phyloP scores from a whole-genome alignment of 352 stramenopile genomes.

The Phytophthora boehmeriae region DNA sequence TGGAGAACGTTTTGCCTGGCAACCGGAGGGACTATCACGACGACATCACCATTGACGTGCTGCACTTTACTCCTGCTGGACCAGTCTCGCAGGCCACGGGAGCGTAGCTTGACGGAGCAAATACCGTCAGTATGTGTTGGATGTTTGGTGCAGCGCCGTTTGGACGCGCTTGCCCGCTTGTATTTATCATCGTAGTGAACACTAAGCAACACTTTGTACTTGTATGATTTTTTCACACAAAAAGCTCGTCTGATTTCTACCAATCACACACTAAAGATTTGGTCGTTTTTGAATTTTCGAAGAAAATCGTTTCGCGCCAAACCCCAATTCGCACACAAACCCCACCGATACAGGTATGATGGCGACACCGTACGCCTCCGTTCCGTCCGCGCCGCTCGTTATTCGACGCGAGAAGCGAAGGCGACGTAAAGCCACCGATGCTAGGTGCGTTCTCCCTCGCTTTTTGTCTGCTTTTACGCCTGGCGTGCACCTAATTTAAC shows the following conservation, averaged over 20 bases:
- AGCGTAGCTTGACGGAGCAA: constrained; percentile 11
- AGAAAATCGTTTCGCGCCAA: constrained; percentile 24
- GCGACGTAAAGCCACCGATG: constrained; percentile 35
- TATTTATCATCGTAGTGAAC: constrained; percentile 27
- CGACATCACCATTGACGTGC: constrained; percentile 75
- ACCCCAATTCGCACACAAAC: constrained; percentile 5
- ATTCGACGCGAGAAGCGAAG: constrained; percentile 64
- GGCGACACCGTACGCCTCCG: constrained; percentile 32
- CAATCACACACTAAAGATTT: constrained; percentile 4
- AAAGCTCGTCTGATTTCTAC: neutral
- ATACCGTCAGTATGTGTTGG: constrained; percentile 4
- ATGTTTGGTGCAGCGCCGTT: constrained; percentile 16
- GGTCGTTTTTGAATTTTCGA: constrained; percentile 36
- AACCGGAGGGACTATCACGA: constrained; percentile 73
- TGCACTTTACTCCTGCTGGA: constrained; percentile 57
- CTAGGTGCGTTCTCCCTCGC: constrained; percentile 34
- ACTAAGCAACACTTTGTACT: constrained; percentile 22
- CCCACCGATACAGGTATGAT: constrained; percentile 32
- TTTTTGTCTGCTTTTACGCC: too few relatives aligned
- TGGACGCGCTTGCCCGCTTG: constrained; percentile 2
- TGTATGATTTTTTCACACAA: constrained; percentile 7
- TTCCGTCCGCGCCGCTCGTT: constrained; percentile 55
- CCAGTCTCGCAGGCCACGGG: constrained; percentile 18
- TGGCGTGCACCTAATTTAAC: neutral
- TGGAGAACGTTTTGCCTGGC: constrained; percentile 60